A percentile compares a stretch with the other conserved stretches of the same genome.
Conservation (phyloP, 1,284 basidiomycete genomes). For the Meira nashicola region DNA sequence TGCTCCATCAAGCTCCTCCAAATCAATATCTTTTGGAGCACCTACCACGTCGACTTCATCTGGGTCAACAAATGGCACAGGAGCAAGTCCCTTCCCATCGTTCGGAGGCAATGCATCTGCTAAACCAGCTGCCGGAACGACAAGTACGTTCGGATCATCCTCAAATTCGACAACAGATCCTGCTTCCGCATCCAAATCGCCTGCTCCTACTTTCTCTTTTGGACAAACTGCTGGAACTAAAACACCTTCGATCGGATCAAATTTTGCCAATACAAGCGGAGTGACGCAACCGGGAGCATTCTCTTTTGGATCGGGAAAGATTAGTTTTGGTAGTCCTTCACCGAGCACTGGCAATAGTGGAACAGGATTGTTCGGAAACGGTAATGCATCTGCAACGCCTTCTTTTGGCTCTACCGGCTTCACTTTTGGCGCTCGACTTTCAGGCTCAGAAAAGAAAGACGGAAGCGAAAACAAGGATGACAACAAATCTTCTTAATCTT, state of each 20-base stretch:
- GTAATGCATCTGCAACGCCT: no score
- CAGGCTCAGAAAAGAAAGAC: background rate
- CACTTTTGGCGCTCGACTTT: background rate
- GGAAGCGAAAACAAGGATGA: background rate
- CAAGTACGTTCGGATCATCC: background rate
- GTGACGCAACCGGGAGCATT: slow-evolving; percentile 19
- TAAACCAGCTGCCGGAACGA: background rate
- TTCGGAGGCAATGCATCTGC: background rate
- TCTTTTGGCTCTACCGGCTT: background rate
- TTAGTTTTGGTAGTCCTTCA: slow-evolving; percentile 13
- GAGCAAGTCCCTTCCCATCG: background rate
- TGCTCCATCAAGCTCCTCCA: background rate
- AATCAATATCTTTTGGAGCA: background rate
- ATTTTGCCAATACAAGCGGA: slow-evolving; percentile 19
- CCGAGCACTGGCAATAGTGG: slow-evolving; percentile 14
- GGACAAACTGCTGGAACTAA: background rate
- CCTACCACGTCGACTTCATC: background rate
- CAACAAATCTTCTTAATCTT: no score
- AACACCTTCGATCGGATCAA: slow-evolving; percentile 21
- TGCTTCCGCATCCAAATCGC: background rate
- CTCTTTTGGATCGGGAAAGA: slow-evolving; percentile 25
- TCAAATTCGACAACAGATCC: background rate
- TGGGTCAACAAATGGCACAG: no score
- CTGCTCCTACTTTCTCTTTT: background rate
- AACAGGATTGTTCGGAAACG: no score